phyloP scores from a whole-genome alignment of 768 basidiomycete species.

The Xerocomellus intermedius region DNA sequence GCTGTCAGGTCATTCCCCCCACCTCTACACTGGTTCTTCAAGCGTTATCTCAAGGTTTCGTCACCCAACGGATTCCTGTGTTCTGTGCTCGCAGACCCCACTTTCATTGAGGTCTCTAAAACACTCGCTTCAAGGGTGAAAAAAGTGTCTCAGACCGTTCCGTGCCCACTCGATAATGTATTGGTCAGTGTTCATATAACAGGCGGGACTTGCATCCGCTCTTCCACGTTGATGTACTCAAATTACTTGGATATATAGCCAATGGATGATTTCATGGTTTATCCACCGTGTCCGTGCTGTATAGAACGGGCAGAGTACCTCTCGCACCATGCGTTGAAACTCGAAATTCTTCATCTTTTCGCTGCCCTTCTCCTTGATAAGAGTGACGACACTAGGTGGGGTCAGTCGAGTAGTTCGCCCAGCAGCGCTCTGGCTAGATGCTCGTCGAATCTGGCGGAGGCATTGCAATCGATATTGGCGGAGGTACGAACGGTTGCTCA shows the following conservation, averaged over 20 bases:
- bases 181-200: slow-evolving; percentile 29
- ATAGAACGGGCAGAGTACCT: slow-evolving; percentile 22
- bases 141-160: slow-evolving; percentile 1
- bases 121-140: slow-evolving; percentile 15
- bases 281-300: slow-evolving; percentile 33
- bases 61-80: slow-evolving; percentile 11
- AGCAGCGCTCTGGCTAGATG: slow-evolving; percentile 1
- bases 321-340: slow-evolving; percentile 34
- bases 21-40: slow-evolving; percentile 15
- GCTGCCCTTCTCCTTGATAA: slow-evolving; percentile 41
- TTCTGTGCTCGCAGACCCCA: slow-evolving; percentile 19
- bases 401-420: not conserved
- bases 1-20: slow-evolving; percentile 21
- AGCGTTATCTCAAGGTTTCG: slow-evolving; percentile 21
- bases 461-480: slow-evolving; percentile 22
- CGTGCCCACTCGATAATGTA: slow-evolving; percentile 13
- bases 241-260: slow-evolving; percentile 40
- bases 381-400: slow-evolving; percentile 16
- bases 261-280: slow-evolving; percentile 48
- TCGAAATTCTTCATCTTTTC: slow-evolving; percentile 43
- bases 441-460: slow-evolving; percentile 13
- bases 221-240: slow-evolving; percentile 20
- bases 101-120: slow-evolving; percentile 11
- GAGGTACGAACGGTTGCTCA: slow-evolving; percentile 20
- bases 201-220: slow-evolving; percentile 15